These are phyloP conservation scores for Cafeteria roenbergensis DNA, from an alignment of 108 stramenopile genomes.

Conservation along the genomic window DNA sequence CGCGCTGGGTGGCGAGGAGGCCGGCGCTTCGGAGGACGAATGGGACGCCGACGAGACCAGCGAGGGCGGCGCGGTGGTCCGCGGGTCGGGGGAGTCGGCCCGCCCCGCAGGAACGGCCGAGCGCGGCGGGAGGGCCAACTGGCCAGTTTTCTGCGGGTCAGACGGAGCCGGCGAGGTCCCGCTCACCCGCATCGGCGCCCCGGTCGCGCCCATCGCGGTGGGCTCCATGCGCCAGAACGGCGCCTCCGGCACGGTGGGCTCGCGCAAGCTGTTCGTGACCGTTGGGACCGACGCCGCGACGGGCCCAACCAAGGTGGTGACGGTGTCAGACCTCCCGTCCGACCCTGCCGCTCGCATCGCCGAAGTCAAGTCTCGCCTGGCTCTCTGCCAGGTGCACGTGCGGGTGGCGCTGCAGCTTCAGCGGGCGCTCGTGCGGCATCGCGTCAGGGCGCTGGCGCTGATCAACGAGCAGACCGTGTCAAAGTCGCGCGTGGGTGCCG, in stretches of 20 bases:
- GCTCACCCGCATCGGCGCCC: too few species aligned
- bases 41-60: too few species aligned
- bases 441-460: not conserved
- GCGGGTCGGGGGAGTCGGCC: too few species aligned
- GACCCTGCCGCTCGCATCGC: not conserved
- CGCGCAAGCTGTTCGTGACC: not conserved
- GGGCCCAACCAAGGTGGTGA: not conserved
- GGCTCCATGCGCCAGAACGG: too few species aligned
- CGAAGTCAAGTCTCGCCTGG: not conserved
- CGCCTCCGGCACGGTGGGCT: not conserved
- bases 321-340: not conserved
- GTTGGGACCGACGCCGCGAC: not conserved
- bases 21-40: too few species aligned
- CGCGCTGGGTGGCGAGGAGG: not conserved
- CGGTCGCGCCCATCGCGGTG: too few species aligned
- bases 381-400: not conserved
- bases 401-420: not conserved
- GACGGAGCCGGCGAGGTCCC: too few species aligned
- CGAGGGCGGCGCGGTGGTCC: too few species aligned
- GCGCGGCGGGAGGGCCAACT: too few species aligned
- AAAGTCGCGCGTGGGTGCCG: not conserved
- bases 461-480: not conserved
- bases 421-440: not conserved
- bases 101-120: too few species aligned
- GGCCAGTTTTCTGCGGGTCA: too few species aligned